Percentiles rank a stretch among this genome's conserved stretches.
These are phyloP conservation scores for Amoebophrya sp. DNA, from an alignment of 169 alveolate species.

Conservation along the genomic window DNA sequence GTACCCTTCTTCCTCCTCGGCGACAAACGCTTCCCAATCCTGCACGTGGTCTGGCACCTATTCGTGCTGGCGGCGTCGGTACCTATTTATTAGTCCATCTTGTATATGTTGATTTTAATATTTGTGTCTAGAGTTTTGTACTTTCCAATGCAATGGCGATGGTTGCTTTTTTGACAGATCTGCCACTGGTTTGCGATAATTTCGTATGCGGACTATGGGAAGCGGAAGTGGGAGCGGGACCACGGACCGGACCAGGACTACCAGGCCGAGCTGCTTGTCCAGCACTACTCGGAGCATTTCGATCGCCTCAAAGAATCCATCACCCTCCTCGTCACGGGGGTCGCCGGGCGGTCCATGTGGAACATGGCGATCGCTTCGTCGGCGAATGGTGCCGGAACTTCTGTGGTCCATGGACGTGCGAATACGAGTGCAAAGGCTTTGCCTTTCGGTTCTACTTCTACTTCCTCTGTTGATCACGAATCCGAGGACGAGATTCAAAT, in stretches of 20 bases:
- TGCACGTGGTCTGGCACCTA: background rate
- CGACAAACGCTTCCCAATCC: background rate
- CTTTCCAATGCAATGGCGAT: background rate
- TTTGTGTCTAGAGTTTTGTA: background rate
- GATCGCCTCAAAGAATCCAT: background rate
- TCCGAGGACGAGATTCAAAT: no score
- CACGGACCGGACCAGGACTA: background rate
- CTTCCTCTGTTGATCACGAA: no score
- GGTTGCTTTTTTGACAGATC: background rate
- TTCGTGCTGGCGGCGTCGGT: conserved; percentile 4
- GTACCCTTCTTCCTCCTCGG: background rate
- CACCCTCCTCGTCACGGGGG: background rate
- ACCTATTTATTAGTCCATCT: no score
- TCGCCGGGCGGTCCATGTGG: background rate
- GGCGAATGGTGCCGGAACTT: no score
- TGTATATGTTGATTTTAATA: no score
- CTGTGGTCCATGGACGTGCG: no score
- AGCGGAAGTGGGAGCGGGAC: background rate
- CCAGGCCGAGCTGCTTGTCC: background rate
- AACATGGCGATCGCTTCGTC: no score
- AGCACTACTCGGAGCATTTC: background rate
- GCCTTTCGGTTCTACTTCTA: no score
- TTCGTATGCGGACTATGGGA: background rate
- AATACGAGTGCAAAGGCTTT: no score
- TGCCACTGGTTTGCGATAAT: background rate